Base-by-base conservation (phyloP, 2,329 filamentous ascomycete genomes). In the Pseudogymnoascus sp. region DNA sequence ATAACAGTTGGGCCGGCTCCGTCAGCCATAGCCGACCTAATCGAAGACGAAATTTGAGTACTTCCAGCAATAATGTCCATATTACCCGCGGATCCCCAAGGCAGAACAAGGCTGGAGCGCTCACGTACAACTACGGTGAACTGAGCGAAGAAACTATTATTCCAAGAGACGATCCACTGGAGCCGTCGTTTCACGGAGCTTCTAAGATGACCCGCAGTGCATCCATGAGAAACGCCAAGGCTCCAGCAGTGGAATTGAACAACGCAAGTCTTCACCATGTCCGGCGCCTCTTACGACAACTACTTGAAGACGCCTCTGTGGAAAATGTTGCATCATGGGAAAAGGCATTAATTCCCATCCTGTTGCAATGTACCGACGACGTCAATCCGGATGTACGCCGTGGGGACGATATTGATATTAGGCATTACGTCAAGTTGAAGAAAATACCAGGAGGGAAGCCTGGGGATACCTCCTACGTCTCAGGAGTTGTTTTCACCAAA, bases 341-440 rank as follows among this genome's bases (percentile, higher is more conserved):
- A 70, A 92, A 87, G 66, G 91, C 93, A 0, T 78, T 99, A 11
- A 82, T 97, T 58, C 94, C 94, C 0, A 95, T 99, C 59, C 80
- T 99, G 18, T 79, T 97, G 20, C 89, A 89, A 67, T 94, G 92
- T 65, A 95, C 93, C 0, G 91, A 97, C 66, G 94, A 97, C 70
- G 92, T 99, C 3, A 89, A 95, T 64, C 94, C 94, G 1, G 90
- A 97, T 72, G 90, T 97, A 47, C 88, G 91, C 61, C 83, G 85
- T 61, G 92, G 91, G 28, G 94, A 99, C 72, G 90, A 94, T 70
- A 97, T 99, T 80, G 94, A 99, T 71, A 94, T 99, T 63, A 84
- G 94, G 3, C 92, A 97, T 71, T 99, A 97, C 70, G 91, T 99
- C 64, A 99, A 99, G 72, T 76, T 99, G 30, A 99, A 99, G 72